Percentiles rank a stretch among this genome's conserved stretches.
Conservation (phyloP, 805 yeast genomes). For the Phaffomyces thermotolerans region DNA sequence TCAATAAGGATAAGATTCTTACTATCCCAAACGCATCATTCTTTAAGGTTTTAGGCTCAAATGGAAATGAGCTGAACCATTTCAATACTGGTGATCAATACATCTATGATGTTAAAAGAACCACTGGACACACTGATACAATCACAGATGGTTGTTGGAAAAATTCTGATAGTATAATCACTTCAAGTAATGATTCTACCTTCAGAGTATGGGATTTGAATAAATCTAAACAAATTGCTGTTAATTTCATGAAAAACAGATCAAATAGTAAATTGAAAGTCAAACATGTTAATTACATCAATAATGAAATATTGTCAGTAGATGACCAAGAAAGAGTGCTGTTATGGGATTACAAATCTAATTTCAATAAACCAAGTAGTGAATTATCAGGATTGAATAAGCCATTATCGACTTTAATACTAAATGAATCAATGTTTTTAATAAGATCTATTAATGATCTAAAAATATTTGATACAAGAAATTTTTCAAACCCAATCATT, state of each 20-base stretch:
- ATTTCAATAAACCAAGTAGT: constrained; percentile 8
- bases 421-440: constrained; percentile 1
- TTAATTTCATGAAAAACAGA: constrained; percentile 12
- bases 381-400: background rate
- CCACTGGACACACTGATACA: constrained; percentile 22
- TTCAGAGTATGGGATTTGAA: constrained; percentile 22
- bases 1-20: constrained; percentile 1
- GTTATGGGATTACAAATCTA: constrained; percentile 12
- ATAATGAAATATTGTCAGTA: constrained; percentile 4
- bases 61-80: constrained; percentile 11
- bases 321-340: constrained; percentile 9
- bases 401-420: background rate
- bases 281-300: constrained; percentile 2
- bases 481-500: constrained; percentile 12
- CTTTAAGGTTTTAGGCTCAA: constrained; percentile 12
- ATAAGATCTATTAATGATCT: constrained; percentile 9
- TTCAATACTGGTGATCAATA: constrained; percentile 21
- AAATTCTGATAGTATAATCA: constrained; percentile 7
- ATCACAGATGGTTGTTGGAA: constrained; percentile 21
- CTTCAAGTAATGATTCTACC: constrained; percentile 22
- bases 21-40: constrained; percentile 10
- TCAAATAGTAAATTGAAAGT: constrained; percentile 13
- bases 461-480: constrained; percentile 19
- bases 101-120: constrained; percentile 21
- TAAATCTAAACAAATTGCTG: constrained; percentile 12